Conservation (phyloP, 2,329 filamentous ascomycete genomes). For the Xylaria sp. region DNA sequence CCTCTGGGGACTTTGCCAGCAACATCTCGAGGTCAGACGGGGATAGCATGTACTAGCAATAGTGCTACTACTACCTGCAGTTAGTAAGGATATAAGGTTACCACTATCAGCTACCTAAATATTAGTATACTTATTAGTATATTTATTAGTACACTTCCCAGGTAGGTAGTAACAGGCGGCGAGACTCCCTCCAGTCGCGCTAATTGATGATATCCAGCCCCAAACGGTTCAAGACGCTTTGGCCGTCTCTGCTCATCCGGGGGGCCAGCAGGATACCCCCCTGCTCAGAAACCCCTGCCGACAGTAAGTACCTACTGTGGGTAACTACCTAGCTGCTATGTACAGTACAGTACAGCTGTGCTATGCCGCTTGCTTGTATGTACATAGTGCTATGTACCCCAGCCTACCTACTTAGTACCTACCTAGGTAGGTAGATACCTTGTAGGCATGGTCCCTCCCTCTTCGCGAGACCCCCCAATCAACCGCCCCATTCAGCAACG, state of each 20-base stretch:
- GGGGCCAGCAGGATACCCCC: conserved; percentile 6
- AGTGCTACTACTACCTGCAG: conserved; percentile 4
- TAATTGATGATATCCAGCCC: conserved; percentile 21
- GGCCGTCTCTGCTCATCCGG: conserved; percentile 28
- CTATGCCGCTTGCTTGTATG: not conserved
- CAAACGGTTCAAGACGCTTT: conserved; percentile 30
- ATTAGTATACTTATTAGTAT: not conserved
- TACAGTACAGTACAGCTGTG: not conserved
- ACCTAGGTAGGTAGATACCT: no score
- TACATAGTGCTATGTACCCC: not conserved
- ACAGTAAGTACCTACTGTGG: not conserved
- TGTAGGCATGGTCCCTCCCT: conserved; percentile 11
- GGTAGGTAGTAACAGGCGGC: conserved; percentile 8
- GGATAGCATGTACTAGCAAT: not conserved
- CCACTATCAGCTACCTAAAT: not conserved
- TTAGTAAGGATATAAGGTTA: no score
- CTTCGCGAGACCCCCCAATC: conserved; percentile 22
- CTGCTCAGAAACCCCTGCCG: conserved; percentile 12
- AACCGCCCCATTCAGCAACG: conserved; percentile 43
- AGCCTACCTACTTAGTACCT: not conserved
- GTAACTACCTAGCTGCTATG: not conserved
- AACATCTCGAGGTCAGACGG: not conserved
- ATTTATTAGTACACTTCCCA: not conserved
- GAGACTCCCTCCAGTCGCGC: conserved; percentile 11
- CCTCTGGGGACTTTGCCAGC: not conserved